These are phyloP conservation scores for Selenicereus undatus DNA, from an alignment of 148 eudicot genomes.

Conservation along the genomic window DNA sequence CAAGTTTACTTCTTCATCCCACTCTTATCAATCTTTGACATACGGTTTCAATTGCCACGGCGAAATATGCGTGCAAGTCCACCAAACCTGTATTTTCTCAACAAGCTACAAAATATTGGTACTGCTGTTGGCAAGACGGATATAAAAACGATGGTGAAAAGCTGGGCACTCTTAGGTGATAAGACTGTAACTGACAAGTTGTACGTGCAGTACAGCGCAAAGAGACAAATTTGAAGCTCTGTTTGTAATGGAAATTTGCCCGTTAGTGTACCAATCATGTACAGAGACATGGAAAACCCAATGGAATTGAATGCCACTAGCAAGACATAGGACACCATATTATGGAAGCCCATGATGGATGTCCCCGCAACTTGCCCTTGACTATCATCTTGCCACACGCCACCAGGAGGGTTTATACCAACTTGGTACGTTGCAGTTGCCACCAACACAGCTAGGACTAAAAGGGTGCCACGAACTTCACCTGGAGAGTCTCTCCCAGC, in stretches of 20 bases:
- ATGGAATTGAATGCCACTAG: conserved; percentile 41
- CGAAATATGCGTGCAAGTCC: neutral
- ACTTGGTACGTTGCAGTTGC: conserved; percentile 61
- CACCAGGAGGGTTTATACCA: conserved; percentile 54
- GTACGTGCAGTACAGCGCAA: conserved; percentile 37
- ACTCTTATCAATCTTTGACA: neutral
- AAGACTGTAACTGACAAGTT: conserved; percentile 25
- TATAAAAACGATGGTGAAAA: conserved; percentile 14
- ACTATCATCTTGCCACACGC: conserved; percentile 52
- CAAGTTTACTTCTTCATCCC: neutral
- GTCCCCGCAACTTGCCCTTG: conserved; percentile 39
- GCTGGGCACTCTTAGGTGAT: conserved; percentile 16
- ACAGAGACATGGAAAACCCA: conserved; percentile 43
- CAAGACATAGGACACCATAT: conserved; percentile 15
- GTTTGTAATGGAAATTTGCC: conserved; percentile 41
- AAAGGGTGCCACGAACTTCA: conserved; percentile 39
- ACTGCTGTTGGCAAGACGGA: conserved; percentile 26
- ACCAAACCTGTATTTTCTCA: conserved; percentile 17
- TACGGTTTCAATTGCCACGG: neutral
- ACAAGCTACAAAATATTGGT: conserved; percentile 5
- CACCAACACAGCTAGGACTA: conserved; percentile 49
- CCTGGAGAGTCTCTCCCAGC: conserved; percentile 48
- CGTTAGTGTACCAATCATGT: conserved; percentile 41
- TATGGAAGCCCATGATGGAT: conserved; percentile 39
- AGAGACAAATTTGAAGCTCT: conserved; percentile 36